Base-by-base conservation (phyloP, 129 eudicot species). In the Flaveria robusta region DNA sequence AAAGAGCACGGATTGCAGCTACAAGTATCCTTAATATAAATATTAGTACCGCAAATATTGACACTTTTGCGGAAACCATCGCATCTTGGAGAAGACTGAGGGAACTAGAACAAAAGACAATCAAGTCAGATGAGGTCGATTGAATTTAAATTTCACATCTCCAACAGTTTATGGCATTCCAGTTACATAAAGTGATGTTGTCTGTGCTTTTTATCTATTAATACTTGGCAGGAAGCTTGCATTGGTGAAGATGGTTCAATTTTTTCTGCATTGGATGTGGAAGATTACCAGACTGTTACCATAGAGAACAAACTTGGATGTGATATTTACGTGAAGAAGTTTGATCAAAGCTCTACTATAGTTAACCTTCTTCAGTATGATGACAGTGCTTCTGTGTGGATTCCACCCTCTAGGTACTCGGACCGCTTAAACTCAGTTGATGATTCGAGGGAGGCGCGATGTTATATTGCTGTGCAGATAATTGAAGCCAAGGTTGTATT, bases 301-400 rank as follows among this genome's bases (percentile, higher is more conserved):
- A 79, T 95, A 68, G 95, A 89, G 79, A 95, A 95, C 83, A 91
- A 82, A 82, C 99, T 95, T 81, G 99, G 99, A 22, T 91, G 99
- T 86, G 92, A 95, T 69, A 76, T 95, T 59, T 95, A 86, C 78
- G 49, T 95, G 62, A 91, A 87, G 71, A 89, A 85, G 76, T 76
- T n/a, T 42, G 83, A 80, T 55, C 88, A 91, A 71, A 86, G 78
- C 72, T 71, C 85, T 62, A 81, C 80, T 74, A 63, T 84, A 16
- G 86, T 91, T 18, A 81, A 79, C 63, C 81, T 87, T 26, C 64
- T 95, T 66, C 79, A 62, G 74, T 70, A 71, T 39, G 68, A 87
- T 80, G 83, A 86, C 27, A 75, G 62, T 81, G 74, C 84, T 26
- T 76, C 92, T 66, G 77, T 91, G 43, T 95, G 96, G 97, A 71